These are phyloP conservation scores for Corrigiola litoralis DNA, from an alignment of 179 eudicot species.

Conservation along the genomic window DNA sequence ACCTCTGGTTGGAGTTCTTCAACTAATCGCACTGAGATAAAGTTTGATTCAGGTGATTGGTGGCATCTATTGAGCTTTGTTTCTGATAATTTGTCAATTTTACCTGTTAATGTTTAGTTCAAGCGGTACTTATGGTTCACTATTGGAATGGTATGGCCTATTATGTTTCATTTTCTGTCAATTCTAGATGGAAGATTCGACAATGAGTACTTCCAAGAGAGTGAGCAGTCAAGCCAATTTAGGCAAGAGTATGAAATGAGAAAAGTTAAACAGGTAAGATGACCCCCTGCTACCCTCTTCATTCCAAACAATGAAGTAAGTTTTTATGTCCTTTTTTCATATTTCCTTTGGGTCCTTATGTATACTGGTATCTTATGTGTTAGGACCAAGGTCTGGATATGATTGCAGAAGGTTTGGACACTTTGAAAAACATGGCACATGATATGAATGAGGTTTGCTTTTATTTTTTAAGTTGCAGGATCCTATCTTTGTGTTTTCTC, in stretches of 20 bases:
- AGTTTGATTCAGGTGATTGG: constrained; percentile 86
- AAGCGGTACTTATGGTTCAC: background rate
- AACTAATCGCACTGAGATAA: constrained; percentile 77
- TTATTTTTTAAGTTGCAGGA: too few relatives aligned
- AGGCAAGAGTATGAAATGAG: constrained; percentile 95
- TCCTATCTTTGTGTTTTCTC: too few relatives aligned
- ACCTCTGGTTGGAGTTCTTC: constrained; percentile 82
- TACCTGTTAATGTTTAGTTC: background rate
- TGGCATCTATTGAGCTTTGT: background rate
- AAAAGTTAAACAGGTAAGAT: constrained; percentile 81
- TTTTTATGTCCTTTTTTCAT: constrained; percentile 1
- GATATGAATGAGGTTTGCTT: constrained; percentile 94
- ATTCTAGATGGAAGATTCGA: constrained; percentile 72
- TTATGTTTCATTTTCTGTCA: constrained; percentile 5
- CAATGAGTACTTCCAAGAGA: constrained; percentile 75
- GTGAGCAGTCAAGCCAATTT: constrained; percentile 86
- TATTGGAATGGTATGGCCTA: background rate
- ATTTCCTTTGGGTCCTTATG: background rate
- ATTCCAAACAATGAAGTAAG: background rate
- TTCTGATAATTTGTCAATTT: constrained; percentile 1
- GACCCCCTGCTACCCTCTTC: background rate
- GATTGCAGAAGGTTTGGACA: constrained; percentile 95
- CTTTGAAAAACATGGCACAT: constrained; percentile 90
- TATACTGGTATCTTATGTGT: constrained; percentile 11
- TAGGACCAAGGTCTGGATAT: constrained; percentile 97